phyloP scores from a whole-genome alignment of 2,329 filamentous ascomycete genomes.

The Pyrenochaeta sp. region DNA sequence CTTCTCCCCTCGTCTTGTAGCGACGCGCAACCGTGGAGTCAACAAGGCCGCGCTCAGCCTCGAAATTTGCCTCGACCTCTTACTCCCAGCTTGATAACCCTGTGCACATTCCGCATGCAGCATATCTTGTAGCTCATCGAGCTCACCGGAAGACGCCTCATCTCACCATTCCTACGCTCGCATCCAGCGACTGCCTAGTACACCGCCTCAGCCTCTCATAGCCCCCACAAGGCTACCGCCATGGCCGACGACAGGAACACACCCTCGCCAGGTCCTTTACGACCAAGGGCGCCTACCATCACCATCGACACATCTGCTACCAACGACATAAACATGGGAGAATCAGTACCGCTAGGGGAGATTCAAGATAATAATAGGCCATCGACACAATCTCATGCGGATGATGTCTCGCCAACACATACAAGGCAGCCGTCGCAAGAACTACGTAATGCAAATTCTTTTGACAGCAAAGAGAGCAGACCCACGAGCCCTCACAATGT shows the following conservation, averaged over 20 bases:
- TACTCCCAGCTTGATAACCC: constrained; percentile 7
- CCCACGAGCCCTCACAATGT: constrained; percentile 74
- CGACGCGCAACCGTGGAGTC: neutral
- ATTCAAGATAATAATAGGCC: constrained; percentile 40
- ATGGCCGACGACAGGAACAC: constrained; percentile 44
- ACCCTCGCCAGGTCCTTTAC: constrained; percentile 42
- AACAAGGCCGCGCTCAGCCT: neutral
- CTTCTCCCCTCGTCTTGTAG: neutral
- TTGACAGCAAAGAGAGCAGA: constrained; percentile 70
- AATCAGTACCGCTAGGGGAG: constrained; percentile 46
- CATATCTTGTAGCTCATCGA: constrained; percentile 19
- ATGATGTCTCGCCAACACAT: constrained; percentile 38
- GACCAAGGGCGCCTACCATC: constrained; percentile 59
- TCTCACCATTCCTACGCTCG: constrained; percentile 37
- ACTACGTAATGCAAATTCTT: constrained; percentile 64
- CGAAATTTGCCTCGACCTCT: constrained; percentile 8
- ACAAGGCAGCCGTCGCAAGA: constrained; percentile 53
- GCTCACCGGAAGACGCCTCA: constrained; percentile 42
- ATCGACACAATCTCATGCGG: constrained; percentile 31
- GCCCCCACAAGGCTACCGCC: constrained; percentile 27
- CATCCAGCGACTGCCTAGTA: constrained; percentile 33
- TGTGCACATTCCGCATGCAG: constrained; percentile 33
- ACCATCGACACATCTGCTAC: constrained; percentile 61
- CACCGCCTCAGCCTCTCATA: constrained; percentile 14
- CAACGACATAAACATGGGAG: constrained; percentile 45